Percentiles rank a stretch among this genome's conserved stretches.
Evolutionary conservation across 192 early-diverging fungal species (phyloP).

Genomic region (Oehlia diaphana): DNA sequence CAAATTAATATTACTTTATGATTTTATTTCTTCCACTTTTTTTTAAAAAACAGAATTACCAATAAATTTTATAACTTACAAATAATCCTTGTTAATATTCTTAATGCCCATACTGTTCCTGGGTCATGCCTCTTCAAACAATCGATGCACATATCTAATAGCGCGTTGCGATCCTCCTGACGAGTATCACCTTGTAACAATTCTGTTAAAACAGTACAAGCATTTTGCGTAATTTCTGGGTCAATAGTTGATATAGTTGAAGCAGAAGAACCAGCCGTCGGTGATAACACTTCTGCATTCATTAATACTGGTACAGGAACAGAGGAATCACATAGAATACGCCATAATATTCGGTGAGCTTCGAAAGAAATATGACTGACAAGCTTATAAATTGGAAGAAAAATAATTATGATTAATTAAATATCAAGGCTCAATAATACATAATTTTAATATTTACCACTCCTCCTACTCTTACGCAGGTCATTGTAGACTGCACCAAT

Average conservation of each 20-base stretch:
- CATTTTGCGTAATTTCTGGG: slow-evolving; percentile 37
- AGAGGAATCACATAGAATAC: slow-evolving; percentile 44
- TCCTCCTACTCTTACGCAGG: background rate
- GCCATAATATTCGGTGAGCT: slow-evolving; percentile 43
- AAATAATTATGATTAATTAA: too few relatives aligned
- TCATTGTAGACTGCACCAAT: slow-evolving; percentile 11
- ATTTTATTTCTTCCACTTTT: background rate
- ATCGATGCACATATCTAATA: slow-evolving; percentile 38
- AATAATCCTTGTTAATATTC: slow-evolving; percentile 40
- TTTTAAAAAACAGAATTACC: background rate
- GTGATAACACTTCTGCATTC: slow-evolving; percentile 23
- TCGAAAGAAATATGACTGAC: slow-evolving; percentile 37
- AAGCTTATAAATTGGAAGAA: slow-evolving; percentile 23
- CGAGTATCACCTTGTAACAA: slow-evolving; percentile 36
- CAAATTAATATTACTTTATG: background rate
- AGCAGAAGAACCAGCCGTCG: slow-evolving; percentile 16
- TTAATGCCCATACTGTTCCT: slow-evolving; percentile 45
- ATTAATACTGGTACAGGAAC: slow-evolving; percentile 15
- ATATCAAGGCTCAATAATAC: background rate
- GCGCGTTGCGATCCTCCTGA: slow-evolving; percentile 32
- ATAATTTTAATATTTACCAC: background rate
- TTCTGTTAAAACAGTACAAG: slow-evolving; percentile 35
- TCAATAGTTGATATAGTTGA: slow-evolving; percentile 29
- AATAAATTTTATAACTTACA: slow-evolving; percentile 28
- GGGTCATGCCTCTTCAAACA: slow-evolving; percentile 44